Evolutionary conservation across 306 rosid species (phyloP).

Genomic region (Vigna angularis): DNA sequence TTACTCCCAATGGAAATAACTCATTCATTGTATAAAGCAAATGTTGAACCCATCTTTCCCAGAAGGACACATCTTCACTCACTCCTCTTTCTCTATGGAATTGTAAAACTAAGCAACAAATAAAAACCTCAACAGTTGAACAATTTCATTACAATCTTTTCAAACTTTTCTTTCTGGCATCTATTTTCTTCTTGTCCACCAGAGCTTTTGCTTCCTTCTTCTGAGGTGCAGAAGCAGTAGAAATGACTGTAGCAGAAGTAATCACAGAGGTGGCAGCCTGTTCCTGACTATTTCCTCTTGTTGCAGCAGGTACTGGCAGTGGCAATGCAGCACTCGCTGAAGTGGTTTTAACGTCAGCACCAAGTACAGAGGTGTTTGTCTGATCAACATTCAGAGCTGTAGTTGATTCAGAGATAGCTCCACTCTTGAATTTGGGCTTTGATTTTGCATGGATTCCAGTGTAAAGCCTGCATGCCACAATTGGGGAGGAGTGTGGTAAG

Average conservation of each 20-base stretch:
- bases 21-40: conserved; percentile 26
- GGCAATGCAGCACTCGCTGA: conserved; percentile 60
- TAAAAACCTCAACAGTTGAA: conserved; percentile 42
- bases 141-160: conserved; percentile 80
- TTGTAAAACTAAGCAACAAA: conserved; percentile 45
- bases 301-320: conserved; percentile 33
- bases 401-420: conserved; percentile 93
- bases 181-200: conserved; percentile 91
- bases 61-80: neutral
- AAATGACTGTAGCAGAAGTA: conserved; percentile 41
- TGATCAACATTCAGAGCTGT: conserved; percentile 92
- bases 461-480: conserved; percentile 69
- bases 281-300: conserved; percentile 68
- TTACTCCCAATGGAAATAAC: conserved; percentile 32
- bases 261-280: conserved; percentile 49
- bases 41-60: conserved; percentile 31
- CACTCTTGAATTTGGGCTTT: conserved; percentile 86
- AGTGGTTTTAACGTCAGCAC: conserved; percentile 66
- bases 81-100: conserved; percentile 6
- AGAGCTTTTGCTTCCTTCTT: conserved; percentile 77
- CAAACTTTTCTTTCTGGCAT: conserved; percentile 97
- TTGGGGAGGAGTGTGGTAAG: neutral
- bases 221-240: conserved; percentile 44
- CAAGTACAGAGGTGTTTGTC: conserved; percentile 61
- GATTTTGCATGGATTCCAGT: conserved; percentile 96